These are phyloP conservation scores for Hygrocybe coccinea DNA, from an alignment of 768 basidiomycete species.

Conservation along the genomic window DNA sequence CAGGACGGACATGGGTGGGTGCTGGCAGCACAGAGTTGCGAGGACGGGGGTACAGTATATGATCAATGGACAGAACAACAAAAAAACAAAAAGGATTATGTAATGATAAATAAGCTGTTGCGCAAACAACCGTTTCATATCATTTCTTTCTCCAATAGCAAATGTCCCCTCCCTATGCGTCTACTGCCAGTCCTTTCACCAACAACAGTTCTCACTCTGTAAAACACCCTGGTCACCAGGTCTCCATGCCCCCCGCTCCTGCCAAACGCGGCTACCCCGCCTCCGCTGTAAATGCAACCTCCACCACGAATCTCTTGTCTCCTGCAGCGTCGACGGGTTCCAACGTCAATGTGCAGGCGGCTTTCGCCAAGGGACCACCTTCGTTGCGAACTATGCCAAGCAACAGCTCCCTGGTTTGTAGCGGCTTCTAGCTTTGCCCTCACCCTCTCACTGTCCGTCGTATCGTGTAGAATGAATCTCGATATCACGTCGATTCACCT, in stretches of 20 bases:
- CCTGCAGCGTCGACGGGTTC: constrained; percentile 20
- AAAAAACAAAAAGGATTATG: not conserved
- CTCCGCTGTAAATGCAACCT: constrained; percentile 31
- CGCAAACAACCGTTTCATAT: not conserved
- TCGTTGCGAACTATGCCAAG: constrained; percentile 35
- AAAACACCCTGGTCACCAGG: constrained; percentile 11
- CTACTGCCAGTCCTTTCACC: constrained; percentile 13
- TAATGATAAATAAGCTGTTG: not conserved
- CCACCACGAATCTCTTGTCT: constrained; percentile 50
- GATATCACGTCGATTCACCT: no score
- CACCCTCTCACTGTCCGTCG: no score
- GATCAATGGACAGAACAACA: not conserved
- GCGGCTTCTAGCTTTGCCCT: no score
- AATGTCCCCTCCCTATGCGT: constrained; percentile 9
- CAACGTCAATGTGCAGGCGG: constrained; percentile 36
- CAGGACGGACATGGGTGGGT: no score
- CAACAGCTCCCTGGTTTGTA: no score
- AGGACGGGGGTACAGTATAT: not conserved
- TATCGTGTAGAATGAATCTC: no score
- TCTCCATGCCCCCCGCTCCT: constrained; percentile 3
- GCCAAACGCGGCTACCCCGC: not conserved
- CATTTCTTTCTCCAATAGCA: not conserved
- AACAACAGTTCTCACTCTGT: constrained; percentile 18
- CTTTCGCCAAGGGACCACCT: constrained; percentile 37
- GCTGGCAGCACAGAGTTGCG: no score